These are phyloP conservation scores for Cyclocybe cylindracea DNA, from an alignment of 768 basidiomycete genomes.

Conservation along the genomic window DNA sequence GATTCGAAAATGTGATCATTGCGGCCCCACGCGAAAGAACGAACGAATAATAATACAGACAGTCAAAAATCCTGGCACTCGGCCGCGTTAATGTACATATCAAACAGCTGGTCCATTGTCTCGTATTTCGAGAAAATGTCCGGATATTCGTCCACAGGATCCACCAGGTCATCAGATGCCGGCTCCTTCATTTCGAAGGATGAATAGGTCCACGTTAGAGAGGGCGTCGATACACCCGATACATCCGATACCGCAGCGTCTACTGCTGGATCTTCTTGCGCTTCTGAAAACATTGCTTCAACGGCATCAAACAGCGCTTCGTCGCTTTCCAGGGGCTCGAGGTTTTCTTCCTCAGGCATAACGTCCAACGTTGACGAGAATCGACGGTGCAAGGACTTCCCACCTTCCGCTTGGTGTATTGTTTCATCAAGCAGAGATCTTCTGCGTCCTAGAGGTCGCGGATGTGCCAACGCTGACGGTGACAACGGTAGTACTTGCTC, in stretches of 20 bases:
- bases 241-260: background rate
- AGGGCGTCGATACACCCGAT: background rate
- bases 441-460: background rate
- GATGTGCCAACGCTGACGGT: too few species aligned
- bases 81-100: conserved; percentile 16
- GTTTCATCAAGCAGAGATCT: conserved; percentile 1
- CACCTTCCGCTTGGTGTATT: background rate
- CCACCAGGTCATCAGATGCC: too few species aligned
- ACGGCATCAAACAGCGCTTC: too few species aligned
- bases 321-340: too few species aligned
- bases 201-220: background rate
- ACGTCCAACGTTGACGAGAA: too few species aligned
- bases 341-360: too few species aligned
- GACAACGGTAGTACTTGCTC: too few species aligned
- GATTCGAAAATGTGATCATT: background rate
- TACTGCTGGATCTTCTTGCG: too few species aligned
- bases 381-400: background rate
- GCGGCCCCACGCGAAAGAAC: background rate
- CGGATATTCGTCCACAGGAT: too few species aligned
- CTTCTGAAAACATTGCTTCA: too few species aligned
- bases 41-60: conserved; percentile 1
- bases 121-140: background rate
- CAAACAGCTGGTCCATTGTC: conserved; percentile 9
- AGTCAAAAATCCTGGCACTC: conserved; percentile 2
- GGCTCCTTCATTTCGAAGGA: too few species aligned